These are phyloP conservation scores for Blastobotrys serpentis DNA, from an alignment of 1,139 yeast species.

Conservation along the genomic window DNA sequence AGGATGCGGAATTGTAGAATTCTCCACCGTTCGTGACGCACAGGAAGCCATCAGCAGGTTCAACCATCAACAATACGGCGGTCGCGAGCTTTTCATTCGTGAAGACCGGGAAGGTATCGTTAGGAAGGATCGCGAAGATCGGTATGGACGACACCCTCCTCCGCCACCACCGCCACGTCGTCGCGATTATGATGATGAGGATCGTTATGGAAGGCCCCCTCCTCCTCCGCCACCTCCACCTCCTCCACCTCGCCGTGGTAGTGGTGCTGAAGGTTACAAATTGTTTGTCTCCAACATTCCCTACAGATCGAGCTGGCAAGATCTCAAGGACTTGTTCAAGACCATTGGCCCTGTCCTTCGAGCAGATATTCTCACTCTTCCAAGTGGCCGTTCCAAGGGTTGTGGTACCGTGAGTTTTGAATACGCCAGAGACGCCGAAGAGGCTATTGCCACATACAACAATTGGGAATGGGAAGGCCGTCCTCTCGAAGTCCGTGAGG, in stretches of 20 bases:
- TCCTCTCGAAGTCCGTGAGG: conserved; percentile 67
- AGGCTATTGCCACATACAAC: conserved; percentile 87
- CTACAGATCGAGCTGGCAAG: conserved; percentile 77
- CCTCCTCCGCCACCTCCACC: conserved; percentile 13
- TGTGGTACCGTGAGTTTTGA: conserved; percentile 90
- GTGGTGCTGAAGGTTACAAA: conserved; percentile 45
- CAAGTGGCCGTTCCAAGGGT: conserved; percentile 79
- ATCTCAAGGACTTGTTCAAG: conserved; percentile 79
- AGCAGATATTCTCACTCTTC: conserved; percentile 73
- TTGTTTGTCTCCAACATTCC: conserved; percentile 84
- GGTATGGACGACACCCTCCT: conserved; percentile 26
- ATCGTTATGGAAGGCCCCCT: conserved; percentile 9
- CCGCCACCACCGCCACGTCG: conserved; percentile 10
- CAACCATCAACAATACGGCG: conserved; percentile 66
- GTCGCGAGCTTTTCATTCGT: conserved; percentile 86
- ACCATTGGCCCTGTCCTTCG: conserved; percentile 72
- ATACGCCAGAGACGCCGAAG: conserved; percentile 77
- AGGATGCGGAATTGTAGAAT: conserved; percentile 84
- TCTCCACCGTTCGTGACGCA: conserved; percentile 65
- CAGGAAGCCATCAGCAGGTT: conserved; percentile 68
- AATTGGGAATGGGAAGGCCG: conserved; percentile 92
- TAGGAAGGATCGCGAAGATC: conserved; percentile 7
- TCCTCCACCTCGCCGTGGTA: conserved; percentile 2
- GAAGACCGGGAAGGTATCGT: conserved; percentile 46
- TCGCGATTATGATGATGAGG: conserved; percentile 18